Base-by-base conservation (phyloP, 352 stramenopile species). In the Globisporangium mamillatum region DNA sequence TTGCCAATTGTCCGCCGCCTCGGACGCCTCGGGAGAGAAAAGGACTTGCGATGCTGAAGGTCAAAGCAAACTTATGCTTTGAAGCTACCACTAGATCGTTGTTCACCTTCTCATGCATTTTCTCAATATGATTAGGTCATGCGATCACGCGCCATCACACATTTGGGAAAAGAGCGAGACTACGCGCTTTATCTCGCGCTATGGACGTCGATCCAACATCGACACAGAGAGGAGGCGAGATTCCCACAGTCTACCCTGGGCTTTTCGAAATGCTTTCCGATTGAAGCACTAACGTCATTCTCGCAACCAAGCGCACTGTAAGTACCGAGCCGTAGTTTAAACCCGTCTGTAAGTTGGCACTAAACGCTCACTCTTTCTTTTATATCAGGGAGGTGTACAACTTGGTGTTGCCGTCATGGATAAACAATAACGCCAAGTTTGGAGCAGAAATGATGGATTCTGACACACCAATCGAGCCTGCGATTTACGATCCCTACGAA, bases 81-180 rank as follows among this genome's bases (percentile, higher is more conserved):
- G 24, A 54, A 29, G 24, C 27, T n/a, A 58, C 10, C 8, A 9
- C 18, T 27, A 18, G 29, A n/a, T 24, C 20, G 2, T 60, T 32
- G 54, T 7, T 60, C 16, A 20, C 44, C 10, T 4, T 22, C 5
- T 54, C 24, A 20, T 20, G 14, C 4, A 6, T 48, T 34, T 1
- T 10, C 12, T 29, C 1, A n/a, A 50, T 32, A 12, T 22, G 32
- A 56, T 18, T 25, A 93, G 81, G 85, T 93, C 1, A 85, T 92
- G 70, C 75, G 81, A 38, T 93, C 85, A 50, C 79, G 85, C 36
- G 83, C 83, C 2, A 53, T 79, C 34, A 82, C 73, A 2, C 75
- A 91, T 60, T 70, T 93, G 9, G 81, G 75, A 20, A 87, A 80
- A 73, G 85, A 91, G 34, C 79, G 85, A 16, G 85, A 93, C 57